A percentile compares a stretch with the other conserved stretches of the same genome.
These are phyloP conservation scores for Aspergillus saccharolyticus DNA, from an alignment of 495 filamentous ascomycete species.

Conservation along the genomic window DNA sequence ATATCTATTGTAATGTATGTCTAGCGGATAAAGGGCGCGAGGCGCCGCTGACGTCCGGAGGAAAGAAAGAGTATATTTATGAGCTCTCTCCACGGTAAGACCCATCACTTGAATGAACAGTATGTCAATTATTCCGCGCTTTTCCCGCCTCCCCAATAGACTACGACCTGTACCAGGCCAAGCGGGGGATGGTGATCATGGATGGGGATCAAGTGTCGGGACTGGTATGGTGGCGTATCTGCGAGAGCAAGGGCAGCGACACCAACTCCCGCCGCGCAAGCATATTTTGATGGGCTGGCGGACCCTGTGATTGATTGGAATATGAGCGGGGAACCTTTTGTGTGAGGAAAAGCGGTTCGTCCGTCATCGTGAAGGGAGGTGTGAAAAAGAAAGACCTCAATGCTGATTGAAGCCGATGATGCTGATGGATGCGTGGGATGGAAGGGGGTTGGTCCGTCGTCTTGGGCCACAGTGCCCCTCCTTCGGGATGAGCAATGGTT, in stretches of 20 bases:
- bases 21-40: background rate
- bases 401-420: slow-evolving; percentile 3
- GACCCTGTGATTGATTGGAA: slow-evolving; percentile 7
- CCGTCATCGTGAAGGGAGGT: slow-evolving; percentile 7
- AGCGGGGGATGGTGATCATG: slow-evolving; percentile 4
- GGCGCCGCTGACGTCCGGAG: background rate
- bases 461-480: background rate
- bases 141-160: background rate
- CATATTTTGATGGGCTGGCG: slow-evolving; percentile 4
- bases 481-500: background rate
- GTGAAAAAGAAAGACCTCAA: background rate
- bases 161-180: slow-evolving; percentile 1
- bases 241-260: slow-evolving; percentile 6
- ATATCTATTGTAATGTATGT: background rate
- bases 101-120: background rate
- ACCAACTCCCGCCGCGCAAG: slow-evolving; percentile 1
- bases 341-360: slow-evolving; percentile 8
- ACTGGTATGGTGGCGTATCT: slow-evolving; percentile 14
- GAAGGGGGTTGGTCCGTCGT: background rate
- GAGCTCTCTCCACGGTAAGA: background rate
- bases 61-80: background rate
- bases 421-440: slow-evolving; percentile 4
- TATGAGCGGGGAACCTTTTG: slow-evolving; percentile 1
- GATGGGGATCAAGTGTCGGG: slow-evolving; percentile 8
- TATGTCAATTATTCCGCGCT: background rate